These are phyloP conservation scores for Wickerhamiella qilinensis DNA, from an alignment of 805 yeast genomes.

Conservation along the genomic window DNA sequence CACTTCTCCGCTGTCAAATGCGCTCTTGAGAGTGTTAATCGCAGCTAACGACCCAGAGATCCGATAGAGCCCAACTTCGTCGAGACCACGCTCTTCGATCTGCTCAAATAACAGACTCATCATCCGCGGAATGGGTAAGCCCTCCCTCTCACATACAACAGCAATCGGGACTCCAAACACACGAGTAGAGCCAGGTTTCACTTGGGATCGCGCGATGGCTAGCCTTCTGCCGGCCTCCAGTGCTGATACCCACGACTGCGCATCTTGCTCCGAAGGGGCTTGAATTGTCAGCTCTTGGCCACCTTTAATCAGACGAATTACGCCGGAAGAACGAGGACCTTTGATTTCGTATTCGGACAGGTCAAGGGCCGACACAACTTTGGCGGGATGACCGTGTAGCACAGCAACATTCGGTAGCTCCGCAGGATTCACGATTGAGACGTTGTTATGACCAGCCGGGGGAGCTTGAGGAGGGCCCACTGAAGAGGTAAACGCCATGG, in stretches of 20 bases:
- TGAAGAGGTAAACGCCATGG: conserved; percentile 21
- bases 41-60: conserved; percentile 47
- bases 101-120: conserved; percentile 51
- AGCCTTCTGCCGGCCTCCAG: conserved; percentile 5
- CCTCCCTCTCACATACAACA: conserved; percentile 59
- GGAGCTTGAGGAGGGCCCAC: not conserved
- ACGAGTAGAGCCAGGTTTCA: conserved; percentile 21
- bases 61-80: conserved; percentile 83
- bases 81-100: conserved; percentile 74
- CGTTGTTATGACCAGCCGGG: not conserved
- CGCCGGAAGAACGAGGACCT: conserved; percentile 3
- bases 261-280: conserved; percentile 41
- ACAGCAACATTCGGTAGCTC: too few relatives aligned
- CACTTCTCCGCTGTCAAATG: conserved; percentile 36
- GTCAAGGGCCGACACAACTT: conserved; percentile 34
- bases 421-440: too few relatives aligned
- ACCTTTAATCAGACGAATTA: not conserved
- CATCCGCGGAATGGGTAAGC: conserved; percentile 43
- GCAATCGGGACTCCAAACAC: conserved; percentile 81
- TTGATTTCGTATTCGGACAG: conserved; percentile 27
- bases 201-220: conserved; percentile 5
- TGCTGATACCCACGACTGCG: conserved; percentile 54
- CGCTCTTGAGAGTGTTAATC: conserved; percentile 35
- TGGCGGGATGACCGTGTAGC: conserved; percentile 21
- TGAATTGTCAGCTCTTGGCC: conserved; percentile 34